phyloP scores from a whole-genome alignment of 306 rosid species.

The Vigna radiata region DNA sequence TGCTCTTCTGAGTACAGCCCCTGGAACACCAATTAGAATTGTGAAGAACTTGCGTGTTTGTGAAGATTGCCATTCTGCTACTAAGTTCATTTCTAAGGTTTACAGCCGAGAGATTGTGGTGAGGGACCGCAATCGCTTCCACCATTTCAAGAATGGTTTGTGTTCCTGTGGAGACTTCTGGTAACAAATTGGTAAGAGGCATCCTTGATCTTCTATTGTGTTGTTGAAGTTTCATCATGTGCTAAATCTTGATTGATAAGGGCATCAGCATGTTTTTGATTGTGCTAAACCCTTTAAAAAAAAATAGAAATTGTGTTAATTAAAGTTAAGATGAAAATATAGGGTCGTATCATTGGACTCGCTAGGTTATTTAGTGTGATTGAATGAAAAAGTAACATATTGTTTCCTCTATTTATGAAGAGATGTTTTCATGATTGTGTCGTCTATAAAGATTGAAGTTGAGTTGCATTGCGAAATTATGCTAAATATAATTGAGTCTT shows the following conservation, averaged over 20 bases:
- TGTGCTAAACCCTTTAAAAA: too few species aligned
- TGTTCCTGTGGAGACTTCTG: constrained; percentile 90
- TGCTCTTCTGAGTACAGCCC: constrained; percentile 73
- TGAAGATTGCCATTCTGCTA: constrained; percentile 89
- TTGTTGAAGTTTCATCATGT: constrained; percentile 11
- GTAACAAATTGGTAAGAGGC: constrained; percentile 52
- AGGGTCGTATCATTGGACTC: neutral
- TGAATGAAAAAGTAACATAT: too few species aligned
- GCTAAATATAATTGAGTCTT: too few species aligned
- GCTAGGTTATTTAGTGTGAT: too few species aligned
- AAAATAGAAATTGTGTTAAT: neutral
- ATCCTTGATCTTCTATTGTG: neutral
- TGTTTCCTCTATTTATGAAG: too few species aligned
- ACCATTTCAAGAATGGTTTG: constrained; percentile 76
- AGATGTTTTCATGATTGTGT: too few species aligned
- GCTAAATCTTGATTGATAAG: neutral
- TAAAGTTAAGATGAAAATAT: neutral
- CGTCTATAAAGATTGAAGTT: too few species aligned
- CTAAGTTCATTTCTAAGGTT: constrained; percentile 82
- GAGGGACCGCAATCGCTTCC: constrained; percentile 88
- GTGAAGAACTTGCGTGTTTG: constrained; percentile 92
- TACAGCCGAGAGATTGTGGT: constrained; percentile 77
- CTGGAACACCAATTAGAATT: constrained; percentile 77
- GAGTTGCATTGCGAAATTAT: too few species aligned
- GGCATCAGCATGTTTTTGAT: too few species aligned